Conservation (phyloP, 768 basidiomycete species). For the Mycena chlorophos region DNA sequence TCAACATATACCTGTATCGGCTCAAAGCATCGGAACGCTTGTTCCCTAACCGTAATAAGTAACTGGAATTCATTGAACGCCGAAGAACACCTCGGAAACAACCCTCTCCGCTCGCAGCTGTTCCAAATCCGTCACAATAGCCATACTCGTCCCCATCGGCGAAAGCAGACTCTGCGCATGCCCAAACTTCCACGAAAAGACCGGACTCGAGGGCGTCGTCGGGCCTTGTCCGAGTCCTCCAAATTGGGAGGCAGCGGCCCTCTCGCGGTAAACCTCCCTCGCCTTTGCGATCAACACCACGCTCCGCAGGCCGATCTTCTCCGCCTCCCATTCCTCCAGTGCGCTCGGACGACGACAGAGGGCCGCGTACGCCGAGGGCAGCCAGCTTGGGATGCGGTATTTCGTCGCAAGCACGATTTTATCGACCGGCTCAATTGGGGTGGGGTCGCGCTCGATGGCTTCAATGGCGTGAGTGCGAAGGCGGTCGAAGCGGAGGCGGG, state of each 20-base stretch:
- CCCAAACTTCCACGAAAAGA: slow-evolving; percentile 3
- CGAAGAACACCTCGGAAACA: slow-evolving; percentile 21
- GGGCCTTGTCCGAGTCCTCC: background rate
- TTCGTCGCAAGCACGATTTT: slow-evolving; percentile 40
- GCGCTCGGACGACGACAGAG: slow-evolving; percentile 36
- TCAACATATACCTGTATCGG: background rate
- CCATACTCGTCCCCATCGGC: background rate
- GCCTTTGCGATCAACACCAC: slow-evolving; percentile 26
- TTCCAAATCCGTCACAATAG: background rate
- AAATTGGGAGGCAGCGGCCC: background rate
- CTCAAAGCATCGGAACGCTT: no score
- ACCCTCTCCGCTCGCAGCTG: slow-evolving; percentile 13
- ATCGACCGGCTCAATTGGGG: slow-evolving; percentile 31
- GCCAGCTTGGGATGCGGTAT: slow-evolving; percentile 41
- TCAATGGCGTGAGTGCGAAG: slow-evolving; percentile 18
- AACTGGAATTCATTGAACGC: no score
- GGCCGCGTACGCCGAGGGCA: slow-evolving; percentile 36
- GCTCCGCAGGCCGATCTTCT: slow-evolving; percentile 28
- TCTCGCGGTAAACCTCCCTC: slow-evolving; percentile 14
- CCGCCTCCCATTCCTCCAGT: slow-evolving; percentile 33
- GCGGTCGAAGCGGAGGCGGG: slow-evolving; percentile 19
- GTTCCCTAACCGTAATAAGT: no score
- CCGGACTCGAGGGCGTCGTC: slow-evolving; percentile 5
- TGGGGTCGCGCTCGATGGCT: slow-evolving; percentile 15
- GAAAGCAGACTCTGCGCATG: background rate